Evolutionary conservation across 805 yeast genomes (phyloP), one percentile per base, ranked within the genome.

Genomic region (Ogataea dorogensis): DNA sequence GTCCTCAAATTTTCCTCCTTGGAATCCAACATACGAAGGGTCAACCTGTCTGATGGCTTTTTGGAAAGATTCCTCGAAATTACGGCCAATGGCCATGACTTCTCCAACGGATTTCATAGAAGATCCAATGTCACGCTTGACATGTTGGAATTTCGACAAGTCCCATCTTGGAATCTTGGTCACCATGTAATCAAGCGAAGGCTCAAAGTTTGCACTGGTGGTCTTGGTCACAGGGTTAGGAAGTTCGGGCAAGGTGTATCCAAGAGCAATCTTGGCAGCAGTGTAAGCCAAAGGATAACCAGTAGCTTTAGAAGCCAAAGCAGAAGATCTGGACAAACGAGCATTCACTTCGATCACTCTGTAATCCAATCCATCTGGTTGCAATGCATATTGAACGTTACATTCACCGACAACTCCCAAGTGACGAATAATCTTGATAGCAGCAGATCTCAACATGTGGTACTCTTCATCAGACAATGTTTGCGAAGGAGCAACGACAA

Each of bases 111-210:
- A 88, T 68, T 91, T 91, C 98, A 91, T 91, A 17, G 96, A 79
- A 2, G 97, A 88, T 6, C 93, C 83, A 52, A 91, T 75, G 71
- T 93, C 61, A 79, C 73, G 34, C 85, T 81, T 16, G 94, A 84
- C 26, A 89, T 98, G 61, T 95, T 77, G 44, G 91, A 91, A 91
- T 68, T 91, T 91, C 72, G 86, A 84, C 68, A 91, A 76, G 68
- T 91, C 98, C 98, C 98, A 91, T 70, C 98, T 79, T 63, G 98
- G 98, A 64, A 91, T 93, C 75, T 91, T 91, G 37, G 86, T 95
- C 46, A 91, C 98, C 63, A 88, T 86, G 66, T 91, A 91, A 67
- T 91, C 98, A 58, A 91, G 74, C 10, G 96, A 87, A 31, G 98
- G 98, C 70, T 91, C 98, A 65, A 91, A 91, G 71, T 95, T 85